phyloP scores from a whole-genome alignment of 1,284 basidiomycete genomes.

The Ustilago bromivora region DNA sequence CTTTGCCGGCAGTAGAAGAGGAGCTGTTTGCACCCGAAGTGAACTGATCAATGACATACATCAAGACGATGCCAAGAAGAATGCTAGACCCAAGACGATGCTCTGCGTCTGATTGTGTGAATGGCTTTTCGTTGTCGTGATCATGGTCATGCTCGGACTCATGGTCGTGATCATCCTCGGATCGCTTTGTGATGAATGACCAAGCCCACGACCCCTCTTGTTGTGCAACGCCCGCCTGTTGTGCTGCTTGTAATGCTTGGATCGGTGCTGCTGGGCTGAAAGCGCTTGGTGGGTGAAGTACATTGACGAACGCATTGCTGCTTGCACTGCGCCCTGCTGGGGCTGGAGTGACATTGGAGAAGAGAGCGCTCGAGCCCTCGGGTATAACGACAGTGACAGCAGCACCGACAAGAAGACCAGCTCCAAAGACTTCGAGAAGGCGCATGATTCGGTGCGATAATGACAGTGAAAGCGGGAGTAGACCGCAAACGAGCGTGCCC shows the following conservation, averaged over 20 bases:
- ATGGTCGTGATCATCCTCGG: conserved; percentile 10
- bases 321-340: conserved; percentile 1
- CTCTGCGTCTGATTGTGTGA: conserved; percentile 42
- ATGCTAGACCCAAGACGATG: conserved; percentile 57
- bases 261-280: conserved; percentile 2
- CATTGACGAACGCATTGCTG: conserved; percentile 7
- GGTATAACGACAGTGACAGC: conserved; percentile 67
- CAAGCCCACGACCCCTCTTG: conserved; percentile 34
- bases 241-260: not conserved
- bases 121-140: conserved; percentile 6
- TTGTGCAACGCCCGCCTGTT: not conserved
- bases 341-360: conserved; percentile 23
- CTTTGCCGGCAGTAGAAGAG: conserved; percentile 5
- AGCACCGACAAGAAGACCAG: conserved; percentile 66
- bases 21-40: conserved; percentile 21
- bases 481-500: conserved; percentile 61
- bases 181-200: conserved; percentile 41
- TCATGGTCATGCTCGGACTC: conserved; percentile 13
- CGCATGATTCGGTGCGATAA: conserved; percentile 59
- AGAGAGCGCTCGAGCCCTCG: conserved; percentile 57
- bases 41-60: conserved; percentile 60
- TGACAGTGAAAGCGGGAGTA: conserved; percentile 57
- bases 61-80: conserved; percentile 64
- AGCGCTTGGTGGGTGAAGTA: conserved; percentile 18
- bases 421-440: conserved; percentile 63